phyloP scores from a whole-genome alignment of 768 basidiomycete species.

The Tulasnella sp. region DNA sequence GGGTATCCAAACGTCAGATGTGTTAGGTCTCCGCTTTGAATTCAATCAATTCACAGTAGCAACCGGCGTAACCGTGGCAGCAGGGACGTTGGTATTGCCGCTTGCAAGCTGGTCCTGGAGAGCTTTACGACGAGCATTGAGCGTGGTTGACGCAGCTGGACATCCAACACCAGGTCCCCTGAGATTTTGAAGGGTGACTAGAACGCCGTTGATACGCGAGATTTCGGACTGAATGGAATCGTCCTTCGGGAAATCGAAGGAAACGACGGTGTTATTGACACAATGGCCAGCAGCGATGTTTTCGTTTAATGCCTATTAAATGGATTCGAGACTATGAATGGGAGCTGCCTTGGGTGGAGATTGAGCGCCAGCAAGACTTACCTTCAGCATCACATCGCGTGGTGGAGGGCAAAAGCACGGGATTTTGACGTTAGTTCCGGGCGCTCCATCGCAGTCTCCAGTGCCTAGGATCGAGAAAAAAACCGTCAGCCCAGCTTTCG shows the following conservation, averaged over 20 bases:
- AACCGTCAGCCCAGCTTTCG: not conserved
- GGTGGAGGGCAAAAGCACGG: slow-evolving; percentile 65
- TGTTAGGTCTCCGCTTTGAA: not conserved
- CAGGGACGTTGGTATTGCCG: slow-evolving; percentile 1
- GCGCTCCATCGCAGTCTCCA: slow-evolving; percentile 64
- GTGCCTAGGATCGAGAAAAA: slow-evolving; percentile 41
- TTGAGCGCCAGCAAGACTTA: slow-evolving; percentile 34
- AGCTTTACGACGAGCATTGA: slow-evolving; percentile 15
- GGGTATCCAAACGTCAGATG: too few relatives aligned
- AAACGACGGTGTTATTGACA: slow-evolving; percentile 60
- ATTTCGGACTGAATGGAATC: slow-evolving; percentile 46
- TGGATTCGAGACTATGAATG: slow-evolving; percentile 18
- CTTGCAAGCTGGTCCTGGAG: slow-evolving; percentile 4
- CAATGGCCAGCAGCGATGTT: slow-evolving; percentile 61
- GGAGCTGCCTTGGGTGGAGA: not conserved
- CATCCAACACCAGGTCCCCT: slow-evolving; percentile 55
- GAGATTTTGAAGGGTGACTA: slow-evolving; percentile 69
- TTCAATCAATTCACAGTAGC: not conserved
- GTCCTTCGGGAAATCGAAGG: slow-evolving; percentile 61
- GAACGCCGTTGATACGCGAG: slow-evolving; percentile 55
- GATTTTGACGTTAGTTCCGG: slow-evolving; percentile 53
- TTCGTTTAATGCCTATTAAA: slow-evolving; percentile 42
- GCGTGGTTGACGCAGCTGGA: slow-evolving; percentile 29
- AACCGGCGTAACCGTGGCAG: not conserved
- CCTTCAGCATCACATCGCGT: slow-evolving; percentile 52